Evolutionary conservation across 2,329 filamentous ascomycete species (phyloP), one percentile per base, ranked within the genome.

Genomic region (Apiospora rasikravindrae): DNA sequence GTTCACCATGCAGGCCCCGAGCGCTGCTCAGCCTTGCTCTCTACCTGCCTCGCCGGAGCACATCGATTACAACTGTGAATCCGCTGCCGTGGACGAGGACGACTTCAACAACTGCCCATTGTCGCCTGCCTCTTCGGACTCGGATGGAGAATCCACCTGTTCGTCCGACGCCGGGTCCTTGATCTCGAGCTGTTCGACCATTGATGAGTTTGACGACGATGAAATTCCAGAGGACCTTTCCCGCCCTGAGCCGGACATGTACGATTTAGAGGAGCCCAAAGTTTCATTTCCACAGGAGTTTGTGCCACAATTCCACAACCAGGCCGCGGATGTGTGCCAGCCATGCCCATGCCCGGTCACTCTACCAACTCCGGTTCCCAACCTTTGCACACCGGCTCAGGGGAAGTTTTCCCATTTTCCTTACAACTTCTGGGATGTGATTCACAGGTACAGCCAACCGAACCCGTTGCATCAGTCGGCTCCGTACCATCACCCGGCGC

Each of bases 1-100:
- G 75, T 94, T 98, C 82, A 97, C 92, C 73, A 85, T 82, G 67
- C 86, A 80, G 79, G 76, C 78, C 75, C 71, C 73, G 71, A 79
- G 76, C 72, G 80, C 75, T 72, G 78, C 71, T 75, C 80, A 79
- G 75, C 72, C 78, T n/a, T 77, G 84, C 72, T 79, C 82, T 26
- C 81, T 83, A 24, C 83, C 84, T 13, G 81, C 80, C 37, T 85
- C 85, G 51, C 84, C 86, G 51, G 83, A 84, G 75, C 83, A 80
- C 64, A 79, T 78, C 75, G 77, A 84, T 80, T 87, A 87, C 84
- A 84, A 87, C 85, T 82, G 80, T 75, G 86, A 88, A 81, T 81
- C 86, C 73, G 82, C 83, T 71, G 81, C 83, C 74, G 79, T 86
- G 74, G 82, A 84, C 75, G 83, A 86, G 49, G 44, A 64, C 44